A percentile compares a stretch with the other conserved stretches of the same genome.
Conservation (phyloP, 202 grass and related monocot genomes). For the Setaria italica region DNA sequence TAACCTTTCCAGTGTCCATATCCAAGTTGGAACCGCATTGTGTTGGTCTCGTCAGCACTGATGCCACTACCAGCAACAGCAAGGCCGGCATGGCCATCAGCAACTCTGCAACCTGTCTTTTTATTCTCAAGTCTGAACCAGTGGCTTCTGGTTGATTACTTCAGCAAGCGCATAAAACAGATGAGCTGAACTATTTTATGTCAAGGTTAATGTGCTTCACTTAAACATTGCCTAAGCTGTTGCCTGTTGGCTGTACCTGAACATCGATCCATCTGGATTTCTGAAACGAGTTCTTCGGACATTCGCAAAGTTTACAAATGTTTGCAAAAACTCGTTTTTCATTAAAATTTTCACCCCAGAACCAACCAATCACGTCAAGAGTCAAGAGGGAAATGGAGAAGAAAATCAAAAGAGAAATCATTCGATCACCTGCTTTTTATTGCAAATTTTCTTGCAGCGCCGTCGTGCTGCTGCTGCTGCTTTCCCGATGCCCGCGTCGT, state of each 20-base stretch:
- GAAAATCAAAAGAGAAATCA: neutral
- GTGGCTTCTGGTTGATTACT: neutral
- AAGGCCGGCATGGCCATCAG: slow-evolving; percentile 15
- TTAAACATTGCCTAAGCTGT: neutral
- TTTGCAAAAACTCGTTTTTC: slow-evolving; percentile 7
- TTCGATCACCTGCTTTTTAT: slow-evolving; percentile 34
- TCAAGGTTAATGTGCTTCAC: neutral
- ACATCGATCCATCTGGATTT: slow-evolving; percentile 21
- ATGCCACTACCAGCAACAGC: neutral
- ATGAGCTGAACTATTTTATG: neutral
- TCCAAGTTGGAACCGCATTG: neutral
- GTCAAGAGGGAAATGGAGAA: slow-evolving; percentile 20
- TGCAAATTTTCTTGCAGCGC: slow-evolving; percentile 43
- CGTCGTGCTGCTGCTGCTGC: slow-evolving; percentile 25
- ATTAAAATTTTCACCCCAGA: slow-evolving; percentile 21
- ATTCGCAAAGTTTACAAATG: slow-evolving; percentile 14
- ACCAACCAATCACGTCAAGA: slow-evolving; percentile 58
- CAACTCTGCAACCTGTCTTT: neutral
- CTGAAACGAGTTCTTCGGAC: neutral
- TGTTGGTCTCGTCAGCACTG: slow-evolving; percentile 6
- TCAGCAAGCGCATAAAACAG: neutral
- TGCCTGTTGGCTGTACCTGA: neutral
- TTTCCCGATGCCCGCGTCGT: neutral
- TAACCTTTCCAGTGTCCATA: neutral
- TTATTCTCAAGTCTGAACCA: neutral